Base-by-base conservation (phyloP, 495 filamentous ascomycete genomes). In the Neurospora sp. region DNA sequence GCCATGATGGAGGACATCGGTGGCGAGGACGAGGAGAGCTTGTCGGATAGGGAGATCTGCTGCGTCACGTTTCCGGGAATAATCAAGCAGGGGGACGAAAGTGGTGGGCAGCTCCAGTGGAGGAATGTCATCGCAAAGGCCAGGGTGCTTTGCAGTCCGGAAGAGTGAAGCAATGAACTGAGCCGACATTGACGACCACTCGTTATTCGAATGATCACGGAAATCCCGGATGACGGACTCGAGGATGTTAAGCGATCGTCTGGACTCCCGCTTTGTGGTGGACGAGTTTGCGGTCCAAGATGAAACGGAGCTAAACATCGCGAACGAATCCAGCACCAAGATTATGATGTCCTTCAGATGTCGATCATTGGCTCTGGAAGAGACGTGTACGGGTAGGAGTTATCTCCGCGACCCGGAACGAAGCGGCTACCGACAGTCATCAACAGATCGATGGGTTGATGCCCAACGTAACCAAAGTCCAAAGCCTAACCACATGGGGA, bases 1-100 rank as follows among this genome's bases (percentile, higher is more conserved):
- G 80, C 82, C 71, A 85, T 76, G 4, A 89, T 89, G 87, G 86
- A 88, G 72, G 86, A 88, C 76, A 84, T 88, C 59, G 85, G 86
- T 41, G 87, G 85, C 35, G 87, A 88, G 73, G 86, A 88, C 70
- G 88, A 88, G 72, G 84, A 86, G 7, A 78, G 76, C 39, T 78
- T 83, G 40, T 75, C 80, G 37, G 79, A 78, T 69, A 76, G 84
- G 35, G 86, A 89, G 70, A 84, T 85, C 23, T 80, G 81, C 71
- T 83, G 83, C 76, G 83, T 86, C 70, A 85, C 85, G 1, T 88
- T 88, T 72, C 87, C 87, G 9, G 86, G 85, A 23, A 83, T 88
- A 23, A 80, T 86, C 54, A 89, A 89, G 77, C 78, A 77, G 9
- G 88, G 87, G 23, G 87, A 89, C 78, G 88, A 87, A 79, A 86